A percentile compares a stretch with the other conserved stretches of the same genome.
Evolutionary conservation across 1,284 basidiomycete species (phyloP).

Genomic region (Gymnopus androsaceus): DNA sequence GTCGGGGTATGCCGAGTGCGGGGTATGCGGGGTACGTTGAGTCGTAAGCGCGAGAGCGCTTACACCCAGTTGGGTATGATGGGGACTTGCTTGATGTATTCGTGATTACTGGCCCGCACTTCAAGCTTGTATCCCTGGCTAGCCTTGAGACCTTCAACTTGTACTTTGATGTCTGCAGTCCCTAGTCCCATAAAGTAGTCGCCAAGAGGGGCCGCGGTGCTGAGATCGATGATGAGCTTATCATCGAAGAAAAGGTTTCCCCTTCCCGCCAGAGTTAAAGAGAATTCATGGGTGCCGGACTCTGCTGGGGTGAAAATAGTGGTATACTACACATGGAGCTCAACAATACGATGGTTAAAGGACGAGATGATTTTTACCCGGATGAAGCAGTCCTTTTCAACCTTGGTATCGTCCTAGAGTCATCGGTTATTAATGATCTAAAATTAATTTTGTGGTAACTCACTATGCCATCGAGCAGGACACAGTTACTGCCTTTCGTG

Average conservation of each 20-base stretch:
- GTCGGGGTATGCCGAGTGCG: too few species aligned
- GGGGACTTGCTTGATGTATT: conserved; percentile 32
- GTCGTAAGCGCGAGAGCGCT: too few species aligned
- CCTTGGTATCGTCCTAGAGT: conserved; percentile 36
- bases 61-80: conserved; percentile 39
- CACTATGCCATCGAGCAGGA: conserved; percentile 44
- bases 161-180: conserved; percentile 38
- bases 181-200: conserved; percentile 40
- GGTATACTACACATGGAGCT: conserved; percentile 32
- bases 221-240: conserved; percentile 49
- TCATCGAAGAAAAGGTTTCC: conserved; percentile 52
- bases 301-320: conserved; percentile 44
- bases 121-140: conserved; percentile 40
- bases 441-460: conserved; percentile 20
- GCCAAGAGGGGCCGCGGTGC: conserved; percentile 34
- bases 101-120: conserved; percentile 35
- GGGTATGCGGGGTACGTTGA: too few species aligned
- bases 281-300: conserved; percentile 50
- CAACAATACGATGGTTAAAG: conserved; percentile 5
- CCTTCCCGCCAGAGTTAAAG: conserved; percentile 47
- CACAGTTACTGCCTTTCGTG: conserved; percentile 36
- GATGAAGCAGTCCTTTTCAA: conserved; percentile 40
- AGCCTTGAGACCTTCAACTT: conserved; percentile 37
- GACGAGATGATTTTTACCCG: conserved; percentile 31
- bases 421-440: neutral